These are phyloP conservation scores for Rubia occidens DNA, from an alignment of 305 asterid species.

Conservation along the genomic window DNA sequence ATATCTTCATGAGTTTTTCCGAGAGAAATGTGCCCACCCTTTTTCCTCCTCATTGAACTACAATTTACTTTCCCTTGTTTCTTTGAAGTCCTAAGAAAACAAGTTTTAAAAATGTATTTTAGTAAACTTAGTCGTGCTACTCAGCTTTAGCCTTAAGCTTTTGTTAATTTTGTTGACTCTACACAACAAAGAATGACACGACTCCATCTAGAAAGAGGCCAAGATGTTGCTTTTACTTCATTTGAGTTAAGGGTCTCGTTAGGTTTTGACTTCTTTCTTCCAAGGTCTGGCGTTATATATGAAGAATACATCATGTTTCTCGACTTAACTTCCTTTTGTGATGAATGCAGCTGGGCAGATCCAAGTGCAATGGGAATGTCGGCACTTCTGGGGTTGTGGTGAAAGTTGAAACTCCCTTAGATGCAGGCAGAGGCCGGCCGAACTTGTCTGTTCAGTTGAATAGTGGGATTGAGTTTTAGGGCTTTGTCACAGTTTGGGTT, in stretches of 20 bases:
- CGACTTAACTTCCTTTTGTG: not conserved
- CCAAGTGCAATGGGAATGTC: slow-evolving; percentile 90
- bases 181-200: not conserved
- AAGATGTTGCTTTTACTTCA: not conserved
- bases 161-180: not conserved
- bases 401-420: slow-evolving; percentile 83
- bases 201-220: not conserved
- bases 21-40: not conserved
- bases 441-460: slow-evolving; percentile 77
- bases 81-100: not conserved
- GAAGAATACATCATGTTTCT: not conserved
- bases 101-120: not conserved
- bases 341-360: slow-evolving; percentile 74
- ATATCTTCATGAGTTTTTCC: not conserved
- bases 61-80: not conserved
- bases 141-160: not conserved
- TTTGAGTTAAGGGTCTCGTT: not conserved
- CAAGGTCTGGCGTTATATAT: too few relatives aligned
- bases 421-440: slow-evolving; percentile 45
- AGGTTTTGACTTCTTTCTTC: not conserved
- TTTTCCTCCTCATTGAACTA: not conserved
- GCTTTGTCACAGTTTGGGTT: not conserved
- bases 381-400: slow-evolving; percentile 75
- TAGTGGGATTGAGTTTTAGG: slow-evolving; percentile 71
- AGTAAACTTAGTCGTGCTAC: not conserved